These are phyloP conservation scores for Cymbopogon flexuosus DNA, from an alignment of 202 grass and related monocot species.

Conservation along the genomic window DNA sequence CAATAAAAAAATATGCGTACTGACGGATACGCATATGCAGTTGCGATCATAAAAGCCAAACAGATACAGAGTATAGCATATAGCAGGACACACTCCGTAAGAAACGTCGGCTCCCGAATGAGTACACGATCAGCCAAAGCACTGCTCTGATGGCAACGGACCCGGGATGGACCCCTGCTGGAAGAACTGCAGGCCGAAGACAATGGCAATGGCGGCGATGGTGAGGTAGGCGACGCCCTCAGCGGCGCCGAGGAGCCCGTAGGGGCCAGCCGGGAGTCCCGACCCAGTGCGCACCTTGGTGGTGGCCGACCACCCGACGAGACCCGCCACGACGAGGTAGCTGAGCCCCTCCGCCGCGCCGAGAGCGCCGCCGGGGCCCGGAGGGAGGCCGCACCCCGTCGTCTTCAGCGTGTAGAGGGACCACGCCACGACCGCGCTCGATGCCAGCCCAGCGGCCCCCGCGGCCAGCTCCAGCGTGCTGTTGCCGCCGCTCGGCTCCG, in stretches of 20 bases:
- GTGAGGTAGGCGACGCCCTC: conserved; percentile 72
- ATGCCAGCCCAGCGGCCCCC: conserved; percentile 39
- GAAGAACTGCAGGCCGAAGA: conserved; percentile 75
- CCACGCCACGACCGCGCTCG: conserved; percentile 55
- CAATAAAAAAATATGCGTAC: too few relatives aligned
- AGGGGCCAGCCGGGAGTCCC: conserved; percentile 62
- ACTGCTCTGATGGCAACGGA: conserved; percentile 60
- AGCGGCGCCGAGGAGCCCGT: conserved; percentile 60
- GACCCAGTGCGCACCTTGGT: conserved; percentile 79
- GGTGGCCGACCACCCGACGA: conserved; percentile 68
- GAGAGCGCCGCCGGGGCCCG: conserved; percentile 58
- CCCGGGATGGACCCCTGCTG: conserved; percentile 62
- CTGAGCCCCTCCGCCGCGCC: conserved; percentile 74
- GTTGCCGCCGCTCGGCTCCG: conserved; percentile 32
- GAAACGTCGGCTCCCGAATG: background rate
- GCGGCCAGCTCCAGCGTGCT: conserved; percentile 42
- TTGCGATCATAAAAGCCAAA: too few relatives aligned
- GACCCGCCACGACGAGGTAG: conserved; percentile 61
- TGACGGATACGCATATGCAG: too few relatives aligned
- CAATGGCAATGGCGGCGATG: conserved; percentile 33
- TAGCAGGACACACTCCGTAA: background rate
- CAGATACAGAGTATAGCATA: too few relatives aligned
- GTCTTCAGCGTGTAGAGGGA: conserved; percentile 71
- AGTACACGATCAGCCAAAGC: conserved; percentile 46
- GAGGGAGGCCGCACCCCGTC: conserved; percentile 67